Conservation (phyloP, 2,329 filamentous ascomycete genomes). For the Fusarium tupiense region DNA sequence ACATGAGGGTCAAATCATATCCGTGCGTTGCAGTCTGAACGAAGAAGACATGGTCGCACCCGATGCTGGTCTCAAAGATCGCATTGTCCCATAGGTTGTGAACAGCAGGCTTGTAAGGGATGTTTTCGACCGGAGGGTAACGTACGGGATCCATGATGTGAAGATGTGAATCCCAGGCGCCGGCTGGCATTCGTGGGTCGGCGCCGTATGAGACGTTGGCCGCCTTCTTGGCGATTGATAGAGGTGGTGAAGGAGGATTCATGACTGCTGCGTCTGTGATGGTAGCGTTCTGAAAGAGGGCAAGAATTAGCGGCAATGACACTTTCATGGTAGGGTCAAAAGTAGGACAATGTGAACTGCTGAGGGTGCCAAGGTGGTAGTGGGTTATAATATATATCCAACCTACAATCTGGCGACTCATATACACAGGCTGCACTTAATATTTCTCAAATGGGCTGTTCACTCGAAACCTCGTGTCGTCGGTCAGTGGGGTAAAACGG, state of each 20-base stretch:
- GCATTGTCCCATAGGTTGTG: neutral
- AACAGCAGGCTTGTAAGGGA: neutral
- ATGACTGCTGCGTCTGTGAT: neutral
- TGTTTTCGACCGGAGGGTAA: neutral
- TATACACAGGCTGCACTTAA: accelerated
- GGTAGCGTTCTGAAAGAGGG: neutral
- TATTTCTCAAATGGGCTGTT: neutral
- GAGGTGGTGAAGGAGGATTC: neutral
- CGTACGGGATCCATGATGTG: neutral
- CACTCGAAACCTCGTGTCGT: neutral
- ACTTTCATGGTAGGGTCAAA: neutral
- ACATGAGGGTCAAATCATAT: neutral
- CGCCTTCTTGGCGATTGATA: neutral
- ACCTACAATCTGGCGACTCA: too few species aligned
- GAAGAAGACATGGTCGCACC: neutral
- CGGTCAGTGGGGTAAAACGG: neutral
- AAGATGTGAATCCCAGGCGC: neutral
- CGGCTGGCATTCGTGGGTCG: neutral
- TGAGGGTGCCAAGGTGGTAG: too few species aligned
- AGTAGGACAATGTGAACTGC: neutral
- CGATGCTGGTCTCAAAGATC: neutral
- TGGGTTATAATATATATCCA: neutral
- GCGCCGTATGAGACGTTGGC: neutral
- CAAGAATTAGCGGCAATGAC: neutral
- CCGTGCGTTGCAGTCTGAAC: neutral